These are phyloP conservation scores for Triticum aestivum DNA, from an alignment of 176 grass and related monocot genomes.

Conservation along the genomic window DNA sequence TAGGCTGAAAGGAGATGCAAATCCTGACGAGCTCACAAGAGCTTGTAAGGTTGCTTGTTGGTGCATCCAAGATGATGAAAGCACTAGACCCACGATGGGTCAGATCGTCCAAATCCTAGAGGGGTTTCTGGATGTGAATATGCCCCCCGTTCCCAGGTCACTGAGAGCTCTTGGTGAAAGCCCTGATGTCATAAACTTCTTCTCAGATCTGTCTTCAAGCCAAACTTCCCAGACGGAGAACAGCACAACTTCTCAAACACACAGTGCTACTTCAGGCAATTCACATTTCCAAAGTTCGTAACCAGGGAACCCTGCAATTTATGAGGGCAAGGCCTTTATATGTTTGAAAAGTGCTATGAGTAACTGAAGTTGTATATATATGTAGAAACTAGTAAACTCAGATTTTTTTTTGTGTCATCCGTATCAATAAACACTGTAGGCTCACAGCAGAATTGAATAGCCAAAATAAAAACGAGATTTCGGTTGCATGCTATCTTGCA, in stretches of 20 bases:
- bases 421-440: constrained; percentile 17
- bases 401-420: background rate
- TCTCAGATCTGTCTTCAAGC: constrained; percentile 60
- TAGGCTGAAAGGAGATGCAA: constrained; percentile 52
- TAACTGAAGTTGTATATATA: constrained; percentile 25
- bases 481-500: background rate
- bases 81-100: constrained; percentile 57
- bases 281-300: constrained; percentile 31
- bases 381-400: constrained; percentile 21
- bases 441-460: constrained; percentile 17
- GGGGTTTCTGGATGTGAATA: constrained; percentile 68
- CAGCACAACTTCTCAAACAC: constrained; percentile 45
- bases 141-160: constrained; percentile 70
- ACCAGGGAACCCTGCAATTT: constrained; percentile 20
- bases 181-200: constrained; percentile 71
- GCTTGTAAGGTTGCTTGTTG: constrained; percentile 85
- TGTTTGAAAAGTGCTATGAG: constrained; percentile 5
- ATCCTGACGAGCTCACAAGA: constrained; percentile 57
- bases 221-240: constrained; percentile 40
- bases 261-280: constrained; percentile 33
- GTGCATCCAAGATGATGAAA: constrained; percentile 95
- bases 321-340: background rate
- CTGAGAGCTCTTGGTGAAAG: constrained; percentile 57
- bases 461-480: background rate
- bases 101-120: constrained; percentile 83